Conservation (phyloP, 495 filamentous ascomycete species). For the Aspergillus cavernicola region DNA sequence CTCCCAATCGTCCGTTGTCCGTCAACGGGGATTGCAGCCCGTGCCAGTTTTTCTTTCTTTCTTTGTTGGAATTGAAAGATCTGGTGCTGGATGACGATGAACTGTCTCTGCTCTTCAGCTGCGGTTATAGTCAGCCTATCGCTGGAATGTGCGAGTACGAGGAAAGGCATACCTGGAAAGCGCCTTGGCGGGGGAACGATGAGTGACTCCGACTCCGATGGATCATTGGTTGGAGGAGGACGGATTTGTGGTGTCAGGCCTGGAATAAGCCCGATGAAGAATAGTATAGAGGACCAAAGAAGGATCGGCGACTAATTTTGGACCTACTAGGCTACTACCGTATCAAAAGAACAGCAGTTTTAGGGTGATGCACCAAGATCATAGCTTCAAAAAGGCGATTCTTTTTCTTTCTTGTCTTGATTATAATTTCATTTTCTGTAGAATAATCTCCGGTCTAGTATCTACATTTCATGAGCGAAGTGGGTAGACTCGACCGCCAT, state of each 20-base stretch:
- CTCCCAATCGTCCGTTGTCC: no score
- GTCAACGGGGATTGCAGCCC: no score
- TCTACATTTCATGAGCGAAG: background rate
- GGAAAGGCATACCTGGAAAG: background rate
- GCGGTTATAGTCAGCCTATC: background rate
- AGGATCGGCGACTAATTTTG: slow-evolving; percentile 9
- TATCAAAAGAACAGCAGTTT: slow-evolving; percentile 4
- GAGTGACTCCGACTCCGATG: background rate
- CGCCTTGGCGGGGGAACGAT: background rate
- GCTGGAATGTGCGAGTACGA: background rate
- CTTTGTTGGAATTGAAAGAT: no score
- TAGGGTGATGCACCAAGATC: slow-evolving; percentile 6
- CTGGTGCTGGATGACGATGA: no score
- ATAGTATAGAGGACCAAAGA: background rate
- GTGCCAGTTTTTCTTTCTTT: no score
- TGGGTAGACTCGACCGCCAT: no score
- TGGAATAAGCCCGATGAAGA: background rate
- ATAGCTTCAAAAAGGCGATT: background rate
- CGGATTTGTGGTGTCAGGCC: background rate
- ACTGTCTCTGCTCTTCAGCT: background rate
- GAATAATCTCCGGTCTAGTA: background rate
- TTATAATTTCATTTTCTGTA: background rate
- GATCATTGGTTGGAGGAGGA: background rate
- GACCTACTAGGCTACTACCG: background rate
- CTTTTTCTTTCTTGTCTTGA: background rate